These are phyloP conservation scores for Hemerocallis citrina DNA, from an alignment of 106 monocot genomes.

Conservation along the genomic window DNA sequence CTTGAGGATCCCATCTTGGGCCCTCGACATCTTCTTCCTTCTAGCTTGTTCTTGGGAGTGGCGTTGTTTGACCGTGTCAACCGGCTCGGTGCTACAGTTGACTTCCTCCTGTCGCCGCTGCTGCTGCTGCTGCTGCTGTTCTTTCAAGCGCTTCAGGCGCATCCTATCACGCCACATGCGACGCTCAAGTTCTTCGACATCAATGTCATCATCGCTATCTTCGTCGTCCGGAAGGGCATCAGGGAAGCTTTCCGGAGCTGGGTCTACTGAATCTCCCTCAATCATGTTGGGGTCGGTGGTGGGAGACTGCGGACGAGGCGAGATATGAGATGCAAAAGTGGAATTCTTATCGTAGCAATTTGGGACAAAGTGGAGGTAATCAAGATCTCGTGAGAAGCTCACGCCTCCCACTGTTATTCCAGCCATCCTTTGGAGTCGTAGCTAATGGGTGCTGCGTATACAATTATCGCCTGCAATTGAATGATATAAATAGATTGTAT, in stretches of 20 bases:
- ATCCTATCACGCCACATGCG: constrained; percentile 20
- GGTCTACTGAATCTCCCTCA: not conserved
- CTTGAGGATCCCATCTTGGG: constrained; percentile 25
- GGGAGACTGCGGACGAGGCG: not conserved
- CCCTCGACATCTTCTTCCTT: constrained; percentile 25
- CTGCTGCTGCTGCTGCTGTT: constrained; percentile 14
- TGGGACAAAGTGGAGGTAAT: constrained; percentile 3
- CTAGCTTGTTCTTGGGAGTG: constrained; percentile 18
- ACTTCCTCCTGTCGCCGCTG: constrained; percentile 12
- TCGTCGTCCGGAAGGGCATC: constrained; percentile 4
- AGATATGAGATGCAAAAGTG: not conserved
- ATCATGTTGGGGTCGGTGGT: not conserved
- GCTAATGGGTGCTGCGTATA: too few relatives aligned
- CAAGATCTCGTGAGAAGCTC: not conserved
- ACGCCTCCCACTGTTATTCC: constrained; percentile 4
- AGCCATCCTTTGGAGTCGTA: not conserved
- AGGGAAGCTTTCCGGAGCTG: constrained; percentile 2
- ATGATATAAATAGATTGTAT: too few relatives aligned
- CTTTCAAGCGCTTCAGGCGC: constrained; percentile 12
- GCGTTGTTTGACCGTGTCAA: constrained; percentile 6
- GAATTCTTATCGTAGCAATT: constrained; percentile 3
- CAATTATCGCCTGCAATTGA: too few relatives aligned
- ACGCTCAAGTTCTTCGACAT: constrained; percentile 16
- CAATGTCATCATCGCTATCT: constrained; percentile 19
- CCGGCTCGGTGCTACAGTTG: not conserved